Conservation (phyloP, 2,329 filamentous ascomycete species). For the Acephala macrosclerotiorum region DNA sequence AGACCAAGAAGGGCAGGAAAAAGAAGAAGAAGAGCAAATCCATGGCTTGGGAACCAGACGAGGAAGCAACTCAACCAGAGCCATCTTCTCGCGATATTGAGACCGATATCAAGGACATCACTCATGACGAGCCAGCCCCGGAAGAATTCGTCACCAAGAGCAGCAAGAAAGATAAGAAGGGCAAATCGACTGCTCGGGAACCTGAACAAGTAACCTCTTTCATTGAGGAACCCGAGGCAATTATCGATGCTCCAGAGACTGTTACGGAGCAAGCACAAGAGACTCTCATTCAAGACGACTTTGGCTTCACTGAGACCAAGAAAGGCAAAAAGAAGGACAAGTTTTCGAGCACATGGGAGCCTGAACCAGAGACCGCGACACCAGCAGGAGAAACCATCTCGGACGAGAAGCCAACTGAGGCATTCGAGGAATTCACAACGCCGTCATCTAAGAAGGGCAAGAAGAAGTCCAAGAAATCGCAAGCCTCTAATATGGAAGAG, state of each 20-base stretch:
- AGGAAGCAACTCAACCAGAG: background rate
- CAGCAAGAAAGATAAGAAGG: conserved; percentile 33
- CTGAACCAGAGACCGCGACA: background rate
- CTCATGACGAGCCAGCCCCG: background rate
- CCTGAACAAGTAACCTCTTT: background rate
- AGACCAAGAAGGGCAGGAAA: conserved; percentile 35
- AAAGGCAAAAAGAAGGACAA: conserved; percentile 43
- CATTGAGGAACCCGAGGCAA: conserved; percentile 4
- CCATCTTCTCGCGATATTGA: background rate
- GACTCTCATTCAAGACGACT: conserved; percentile 13
- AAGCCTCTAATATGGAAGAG: conserved; percentile 8
- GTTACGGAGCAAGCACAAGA: background rate
- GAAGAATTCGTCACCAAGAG: conserved; percentile 13
- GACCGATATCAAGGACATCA: background rate
- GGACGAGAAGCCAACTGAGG: background rate
- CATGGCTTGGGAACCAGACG: conserved; percentile 16
- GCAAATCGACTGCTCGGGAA: conserved; percentile 20
- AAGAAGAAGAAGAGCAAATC: conserved; percentile 35
- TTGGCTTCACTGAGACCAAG: conserved; percentile 33
- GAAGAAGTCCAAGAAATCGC: conserved; percentile 19
- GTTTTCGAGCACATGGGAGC: background rate
- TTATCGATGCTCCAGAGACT: background rate
- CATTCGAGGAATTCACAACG: conserved; percentile 5
- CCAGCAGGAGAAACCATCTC: background rate
- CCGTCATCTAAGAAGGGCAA: conserved; percentile 18